Percentiles rank a stretch among this genome's conserved stretches.
These are phyloP conservation scores for Tothia fuscella DNA, from an alignment of 2,329 filamentous ascomycete species.

Conservation along the genomic window DNA sequence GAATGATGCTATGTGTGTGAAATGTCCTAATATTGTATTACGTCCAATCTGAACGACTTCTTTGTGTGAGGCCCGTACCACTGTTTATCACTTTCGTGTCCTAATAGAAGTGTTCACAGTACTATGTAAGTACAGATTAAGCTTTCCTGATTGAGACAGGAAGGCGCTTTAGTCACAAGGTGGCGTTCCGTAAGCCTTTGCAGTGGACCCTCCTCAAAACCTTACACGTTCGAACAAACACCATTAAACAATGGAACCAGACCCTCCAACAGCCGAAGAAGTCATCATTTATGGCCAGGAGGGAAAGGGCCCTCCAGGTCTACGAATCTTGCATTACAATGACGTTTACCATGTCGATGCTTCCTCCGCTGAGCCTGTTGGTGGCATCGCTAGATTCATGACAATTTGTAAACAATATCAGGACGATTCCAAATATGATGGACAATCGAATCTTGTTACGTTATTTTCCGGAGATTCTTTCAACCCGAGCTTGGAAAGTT, in stretches of 20 bases:
- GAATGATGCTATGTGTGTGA: too few species aligned
- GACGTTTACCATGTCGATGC: slow-evolving; percentile 85
- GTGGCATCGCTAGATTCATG: slow-evolving; percentile 71
- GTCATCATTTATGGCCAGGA: slow-evolving; percentile 13
- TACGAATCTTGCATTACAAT: slow-evolving; percentile 83
- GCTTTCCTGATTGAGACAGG: too few species aligned
- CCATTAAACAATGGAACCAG: slow-evolving; percentile 4
- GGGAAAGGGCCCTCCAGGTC: slow-evolving; percentile 39
- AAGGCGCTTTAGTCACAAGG: too few species aligned
- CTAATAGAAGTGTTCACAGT: too few species aligned
- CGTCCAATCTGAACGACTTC: too few species aligned
- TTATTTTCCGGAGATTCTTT: slow-evolving; percentile 89
- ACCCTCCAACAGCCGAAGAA: slow-evolving; percentile 20
- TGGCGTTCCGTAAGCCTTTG: too few species aligned
- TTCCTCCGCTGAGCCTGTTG: slow-evolving; percentile 66
- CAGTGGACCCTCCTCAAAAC: too few species aligned
- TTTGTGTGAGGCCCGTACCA: too few species aligned
- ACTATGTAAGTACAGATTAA: too few species aligned
- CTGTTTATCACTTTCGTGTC: too few species aligned
- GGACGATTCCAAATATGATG: slow-evolving; percentile 45
- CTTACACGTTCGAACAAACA: too few species aligned
- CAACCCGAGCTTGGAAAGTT: slow-evolving; percentile 80
- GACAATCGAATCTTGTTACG: slow-evolving; percentile 56
- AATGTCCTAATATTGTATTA: too few species aligned
- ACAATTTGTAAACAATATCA: slow-evolving; percentile 66